A percentile compares a stretch with the other conserved stretches of the same genome.
Evolutionary conservation across 2,329 filamentous ascomycete genomes (phyloP).

Genomic region (Hymenoscyphus fructigenus): DNA sequence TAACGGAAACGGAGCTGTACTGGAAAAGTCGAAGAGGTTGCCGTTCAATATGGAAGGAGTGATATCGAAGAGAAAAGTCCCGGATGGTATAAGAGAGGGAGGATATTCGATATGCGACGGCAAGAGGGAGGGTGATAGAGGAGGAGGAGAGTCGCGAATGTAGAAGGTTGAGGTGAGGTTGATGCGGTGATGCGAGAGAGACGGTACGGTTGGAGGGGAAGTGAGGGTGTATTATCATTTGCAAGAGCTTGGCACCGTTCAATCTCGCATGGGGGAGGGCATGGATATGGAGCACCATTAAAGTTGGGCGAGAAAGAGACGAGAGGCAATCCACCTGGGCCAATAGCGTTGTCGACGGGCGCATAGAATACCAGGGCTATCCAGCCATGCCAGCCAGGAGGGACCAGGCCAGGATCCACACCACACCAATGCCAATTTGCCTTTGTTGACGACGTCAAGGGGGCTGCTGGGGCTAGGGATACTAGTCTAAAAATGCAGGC

Average conservation of each 20-base stretch:
- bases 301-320: slow-evolving; percentile 1
- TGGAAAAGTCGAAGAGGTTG: slow-evolving; percentile 8
- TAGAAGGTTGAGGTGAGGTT: slow-evolving; percentile 20
- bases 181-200: slow-evolving; percentile 7
- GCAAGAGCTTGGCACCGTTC: slow-evolving; percentile 5
- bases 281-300: slow-evolving; percentile 14
- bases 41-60: slow-evolving; percentile 6
- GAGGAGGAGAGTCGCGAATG: slow-evolving; percentile 11
- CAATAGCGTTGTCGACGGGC: slow-evolving; percentile 2
- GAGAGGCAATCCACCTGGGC: background rate
- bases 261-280: slow-evolving; percentile 5
- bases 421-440: background rate
- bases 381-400: background rate
- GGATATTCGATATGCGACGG: slow-evolving; percentile 20
- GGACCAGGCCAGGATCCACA: background rate
- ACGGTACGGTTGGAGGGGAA: slow-evolving; percentile 1
- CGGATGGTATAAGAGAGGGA: slow-evolving; percentile 14
- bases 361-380: background rate
- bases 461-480: background rate
- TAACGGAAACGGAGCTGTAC: slow-evolving; percentile 12
- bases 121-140: slow-evolving; percentile 15
- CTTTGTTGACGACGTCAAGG: slow-evolving; percentile 1
- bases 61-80: slow-evolving; percentile 16
- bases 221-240: background rate
- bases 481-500: background rate